Percentiles rank a stretch among this genome's conserved stretches.
phyloP scores from a whole-genome alignment of 352 stramenopile species.

The Thraustochytrium striatum region DNA sequence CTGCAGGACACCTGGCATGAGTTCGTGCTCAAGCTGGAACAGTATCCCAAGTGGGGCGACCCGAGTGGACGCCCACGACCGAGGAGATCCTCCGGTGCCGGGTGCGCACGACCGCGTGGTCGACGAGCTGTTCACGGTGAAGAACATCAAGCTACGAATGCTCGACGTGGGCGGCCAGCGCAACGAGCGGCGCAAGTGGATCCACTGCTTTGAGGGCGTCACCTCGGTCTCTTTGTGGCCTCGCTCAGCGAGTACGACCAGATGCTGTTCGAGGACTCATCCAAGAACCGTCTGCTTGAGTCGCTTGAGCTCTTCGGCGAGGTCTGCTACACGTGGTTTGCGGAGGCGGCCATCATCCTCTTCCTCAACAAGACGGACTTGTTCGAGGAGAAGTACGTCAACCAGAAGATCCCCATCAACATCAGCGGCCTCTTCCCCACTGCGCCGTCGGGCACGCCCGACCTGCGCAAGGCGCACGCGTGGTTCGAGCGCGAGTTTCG shows the following conservation, averaged over 20 bases:
- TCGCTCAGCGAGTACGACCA: constrained; percentile 55
- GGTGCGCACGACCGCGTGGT: constrained; percentile 60
- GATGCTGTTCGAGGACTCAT: constrained; percentile 63
- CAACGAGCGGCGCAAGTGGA: constrained; percentile 70
- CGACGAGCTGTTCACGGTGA: constrained; percentile 60
- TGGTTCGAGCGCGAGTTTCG: constrained; percentile 70
- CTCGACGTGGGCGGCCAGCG: constrained; percentile 66
- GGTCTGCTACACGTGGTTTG: constrained; percentile 89
- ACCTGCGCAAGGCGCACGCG: constrained; percentile 76
- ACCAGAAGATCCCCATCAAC: constrained; percentile 46
- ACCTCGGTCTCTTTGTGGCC: constrained; percentile 56
- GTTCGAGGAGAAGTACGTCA: constrained; percentile 81
- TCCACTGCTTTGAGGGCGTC: constrained; percentile 68
- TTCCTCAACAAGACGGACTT: constrained; percentile 96
- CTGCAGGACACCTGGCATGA: constrained; percentile 52
- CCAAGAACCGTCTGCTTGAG: constrained; percentile 63
- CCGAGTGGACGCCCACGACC: constrained; percentile 64
- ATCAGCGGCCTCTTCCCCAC: constrained; percentile 46
- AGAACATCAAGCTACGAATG: constrained; percentile 72
- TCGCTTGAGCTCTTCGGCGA: constrained; percentile 67
- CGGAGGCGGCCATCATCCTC: constrained; percentile 86
- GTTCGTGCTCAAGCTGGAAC: constrained; percentile 55
- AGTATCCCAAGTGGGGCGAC: constrained; percentile 52
- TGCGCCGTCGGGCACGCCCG: constrained; percentile 57
- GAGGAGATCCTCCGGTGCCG: constrained; percentile 56